These are phyloP conservation scores for Orbilia ellipsospora DNA, from an alignment of 2,329 filamentous ascomycete genomes.

Conservation along the genomic window DNA sequence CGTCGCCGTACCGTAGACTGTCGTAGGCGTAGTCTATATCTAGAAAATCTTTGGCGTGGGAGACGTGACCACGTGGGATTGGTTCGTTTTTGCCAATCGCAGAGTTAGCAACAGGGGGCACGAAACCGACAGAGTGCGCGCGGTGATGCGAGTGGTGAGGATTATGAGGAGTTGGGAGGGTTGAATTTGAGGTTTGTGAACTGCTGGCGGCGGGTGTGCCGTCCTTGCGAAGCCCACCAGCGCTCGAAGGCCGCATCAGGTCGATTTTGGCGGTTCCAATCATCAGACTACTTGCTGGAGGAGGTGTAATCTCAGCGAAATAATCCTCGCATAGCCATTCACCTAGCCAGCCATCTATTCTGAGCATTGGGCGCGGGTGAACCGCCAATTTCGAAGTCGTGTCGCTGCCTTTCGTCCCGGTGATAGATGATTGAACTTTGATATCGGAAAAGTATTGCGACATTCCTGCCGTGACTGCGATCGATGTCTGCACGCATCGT, in stretches of 20 bases:
- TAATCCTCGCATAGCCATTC: constrained; percentile 96
- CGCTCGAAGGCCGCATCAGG: constrained; percentile 70
- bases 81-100: constrained; percentile 81
- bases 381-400: constrained; percentile 67
- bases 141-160: constrained; percentile 62
- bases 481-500: constrained; percentile 86
- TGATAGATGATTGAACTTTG: constrained; percentile 37
- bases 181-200: constrained; percentile 49
- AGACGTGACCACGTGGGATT: constrained; percentile 87
- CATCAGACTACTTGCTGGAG: constrained; percentile 87
- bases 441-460: constrained; percentile 56
- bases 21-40: constrained; percentile 97
- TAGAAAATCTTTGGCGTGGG: constrained; percentile 88
- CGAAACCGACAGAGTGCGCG: constrained; percentile 68
- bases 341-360: constrained; percentile 90
- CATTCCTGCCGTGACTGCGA: constrained; percentile 58
- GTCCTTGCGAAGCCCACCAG: constrained; percentile 65
- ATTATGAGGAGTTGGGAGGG: constrained; percentile 60
- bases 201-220: constrained; percentile 56
- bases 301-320: constrained; percentile 89
- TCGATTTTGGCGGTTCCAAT: constrained; percentile 88
- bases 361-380: constrained; percentile 65
- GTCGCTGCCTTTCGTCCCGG: constrained; percentile 46
- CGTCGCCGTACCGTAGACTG: constrained; percentile 91
- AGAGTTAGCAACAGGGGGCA: constrained; percentile 81